Base-by-base conservation (phyloP, 1,284 basidiomycete genomes). In the Cutaneotrichosporon sp. region DNA sequence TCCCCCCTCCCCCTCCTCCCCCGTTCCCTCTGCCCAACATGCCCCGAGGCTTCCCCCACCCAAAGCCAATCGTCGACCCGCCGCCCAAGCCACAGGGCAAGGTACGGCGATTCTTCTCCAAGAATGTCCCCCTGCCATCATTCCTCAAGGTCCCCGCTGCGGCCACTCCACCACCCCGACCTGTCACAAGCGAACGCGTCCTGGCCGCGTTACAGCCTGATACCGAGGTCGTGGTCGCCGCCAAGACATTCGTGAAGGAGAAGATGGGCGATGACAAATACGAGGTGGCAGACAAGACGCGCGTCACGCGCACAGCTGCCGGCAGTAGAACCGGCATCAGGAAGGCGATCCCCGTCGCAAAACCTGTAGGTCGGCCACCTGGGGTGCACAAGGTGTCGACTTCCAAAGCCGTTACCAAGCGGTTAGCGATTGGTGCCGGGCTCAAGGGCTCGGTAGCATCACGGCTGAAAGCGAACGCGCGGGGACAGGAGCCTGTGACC, bases 231-330 rank as follows among this genome's bases (percentile, higher is more conserved):
- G 64, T 66, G 3, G 34, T 43, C 25, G 64, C 64, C 0, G 64
- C 61, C 9, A 66, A 66, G 59, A 66, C 46, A 6, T 66, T 66
- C 55, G 62, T 66, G 1, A 63, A 60, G 56, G 62, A 63, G 20
- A 60, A 66, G 27, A 63, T 63, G 61, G 59, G 61, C 14, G 64
- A 66, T 43, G 64, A 66, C 49, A 65, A 60, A 45, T 66, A 59
- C 49, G 52, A 60, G 7, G 29, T 52, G 24, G 55, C 22, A 1
- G 60, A 55, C 25, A 46, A 27, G 13, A 51, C 47, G 8, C 57
- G 52, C 42, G 47, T 60, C 27, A 58, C 64, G 27, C 64, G 64
- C 8, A 49, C 38, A 13, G 27, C 38, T 3, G 4, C 9, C 18
- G 25, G 7, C 16, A 42, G 18, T 9, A 18, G 18, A 3, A n/a